Base-by-base conservation (phyloP, 352 stramenopile species). In the Pseudoperonospora humuli region DNA sequence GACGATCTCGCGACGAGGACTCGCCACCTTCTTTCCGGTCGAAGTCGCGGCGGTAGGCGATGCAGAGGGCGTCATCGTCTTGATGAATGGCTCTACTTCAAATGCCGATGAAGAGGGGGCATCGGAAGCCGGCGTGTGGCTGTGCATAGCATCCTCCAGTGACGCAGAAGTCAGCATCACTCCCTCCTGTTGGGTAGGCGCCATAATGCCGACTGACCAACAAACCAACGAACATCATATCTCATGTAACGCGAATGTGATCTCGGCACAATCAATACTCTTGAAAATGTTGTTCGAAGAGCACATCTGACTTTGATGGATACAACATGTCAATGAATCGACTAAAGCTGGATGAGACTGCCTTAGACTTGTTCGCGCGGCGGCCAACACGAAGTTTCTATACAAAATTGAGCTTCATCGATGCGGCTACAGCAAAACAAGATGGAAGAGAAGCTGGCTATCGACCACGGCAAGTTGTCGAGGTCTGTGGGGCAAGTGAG, bases 341-440 rank as follows among this genome's bases (percentile, higher is more conserved):
- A 15, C 29, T 57, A 2, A 50, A 43, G 26, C 57, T 75, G 11
- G 70, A 84, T 51, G 75, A 84, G 60, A 87, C 73, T 10, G 76
- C 73, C 49, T 67, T 88, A 31, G 76, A 88, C 50, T 54, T 88
- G 46, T 81, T 88, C 48, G 76, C 71, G 39, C 69, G 76, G 18
- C 69, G 60, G 7, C 66, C 64, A 0, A 58, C 52, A 42, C 61
- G 50, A 39, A 65, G 68, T 24, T 88, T 88, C 57, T 54, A 41
- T 51, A 84, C 73, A 2, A 63, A 67, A 1, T 13, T 88, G 43
- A 14, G 23, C 20, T 88, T 81, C 42, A 31, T 86, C 13, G 75
- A 88, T 17, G 64, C 57, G 20, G 55, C 66, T 2, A 67, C 70
- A 23, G 49, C 31, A 18, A 54, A 24, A 42, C 7, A 14, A 47